Conservation (phyloP, 805 yeast species). For the Barnettozyma populi region DNA sequence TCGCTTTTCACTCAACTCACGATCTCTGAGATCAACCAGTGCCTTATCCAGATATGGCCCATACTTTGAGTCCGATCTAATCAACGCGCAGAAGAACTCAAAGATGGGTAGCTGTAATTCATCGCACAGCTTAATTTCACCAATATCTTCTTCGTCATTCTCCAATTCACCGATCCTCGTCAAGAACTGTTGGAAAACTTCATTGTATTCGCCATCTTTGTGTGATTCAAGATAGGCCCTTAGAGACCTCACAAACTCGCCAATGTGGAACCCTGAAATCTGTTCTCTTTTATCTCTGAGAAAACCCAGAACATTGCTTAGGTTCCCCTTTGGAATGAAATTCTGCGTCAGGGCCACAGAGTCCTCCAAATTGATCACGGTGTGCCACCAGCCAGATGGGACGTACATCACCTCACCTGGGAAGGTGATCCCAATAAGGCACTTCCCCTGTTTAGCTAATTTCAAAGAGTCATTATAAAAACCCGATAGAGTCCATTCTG, state of each 20-base stretch:
- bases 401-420: constrained; percentile 85
- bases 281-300: constrained; percentile 63
- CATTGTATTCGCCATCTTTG: constrained; percentile 5
- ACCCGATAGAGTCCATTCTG: constrained; percentile 86
- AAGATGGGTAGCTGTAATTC: constrained; percentile 50
- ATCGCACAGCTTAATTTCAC: constrained; percentile 34
- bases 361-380: constrained; percentile 79
- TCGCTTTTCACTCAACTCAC: constrained; percentile 29
- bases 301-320: constrained; percentile 60
- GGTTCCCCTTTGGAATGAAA: constrained; percentile 65
- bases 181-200: constrained; percentile 26
- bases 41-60: constrained; percentile 32
- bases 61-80: constrained; percentile 35
- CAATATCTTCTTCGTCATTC: constrained; percentile 55
- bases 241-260: constrained; percentile 39
- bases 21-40: constrained; percentile 27
- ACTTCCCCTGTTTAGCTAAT: constrained; percentile 42
- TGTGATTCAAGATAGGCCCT: constrained; percentile 25
- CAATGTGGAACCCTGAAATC: constrained; percentile 72
- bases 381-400: constrained; percentile 98
- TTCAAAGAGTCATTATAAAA: constrained; percentile 66
- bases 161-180: constrained; percentile 24
- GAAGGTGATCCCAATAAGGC: constrained; percentile 65
- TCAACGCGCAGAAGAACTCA: constrained; percentile 51
- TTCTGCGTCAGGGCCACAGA: constrained; percentile 86